phyloP scores from a whole-genome alignment of 2,329 filamentous ascomycete species.

The Pseudogymnoascus pannorum region DNA sequence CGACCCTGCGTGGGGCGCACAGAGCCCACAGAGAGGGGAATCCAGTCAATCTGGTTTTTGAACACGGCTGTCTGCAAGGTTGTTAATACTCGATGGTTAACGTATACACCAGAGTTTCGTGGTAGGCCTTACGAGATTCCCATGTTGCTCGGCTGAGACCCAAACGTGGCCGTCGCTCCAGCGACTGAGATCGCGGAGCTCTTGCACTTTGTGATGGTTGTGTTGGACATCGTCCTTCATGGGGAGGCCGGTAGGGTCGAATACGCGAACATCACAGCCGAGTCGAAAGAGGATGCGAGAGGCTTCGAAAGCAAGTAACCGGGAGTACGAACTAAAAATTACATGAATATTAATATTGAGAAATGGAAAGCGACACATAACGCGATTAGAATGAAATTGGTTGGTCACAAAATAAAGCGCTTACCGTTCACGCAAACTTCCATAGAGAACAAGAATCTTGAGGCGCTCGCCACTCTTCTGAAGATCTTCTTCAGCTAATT shows the following conservation, averaged over 20 bases:
- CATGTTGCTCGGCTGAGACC: conserved; percentile 61
- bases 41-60: conserved; percentile 67
- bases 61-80: conserved; percentile 51
- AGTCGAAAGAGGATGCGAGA: conserved; percentile 54
- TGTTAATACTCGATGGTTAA: conserved; percentile 10
- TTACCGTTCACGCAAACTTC: conserved; percentile 44
- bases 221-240: conserved; percentile 57
- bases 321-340: conserved; percentile 47
- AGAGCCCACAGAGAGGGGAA: conserved; percentile 52
- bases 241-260: conserved; percentile 49
- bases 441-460: conserved; percentile 53
- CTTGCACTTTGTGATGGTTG: conserved; percentile 52
- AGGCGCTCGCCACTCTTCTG: conserved; percentile 31
- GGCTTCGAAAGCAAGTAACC: conserved; percentile 52
- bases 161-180: conserved; percentile 64
- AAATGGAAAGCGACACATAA: neutral
- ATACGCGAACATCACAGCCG: conserved; percentile 59
- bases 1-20: conserved; percentile 60
- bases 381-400: neutral
- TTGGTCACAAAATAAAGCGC: neutral
- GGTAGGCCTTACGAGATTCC: conserved; percentile 43
- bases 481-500: conserved; percentile 44
- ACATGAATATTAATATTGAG: neutral
- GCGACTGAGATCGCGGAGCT: conserved; percentile 50
- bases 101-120: conserved; percentile 5